These are phyloP conservation scores for Ensete glaucum DNA, from an alignment of 176 grass and related monocot species.

Conservation along the genomic window DNA sequence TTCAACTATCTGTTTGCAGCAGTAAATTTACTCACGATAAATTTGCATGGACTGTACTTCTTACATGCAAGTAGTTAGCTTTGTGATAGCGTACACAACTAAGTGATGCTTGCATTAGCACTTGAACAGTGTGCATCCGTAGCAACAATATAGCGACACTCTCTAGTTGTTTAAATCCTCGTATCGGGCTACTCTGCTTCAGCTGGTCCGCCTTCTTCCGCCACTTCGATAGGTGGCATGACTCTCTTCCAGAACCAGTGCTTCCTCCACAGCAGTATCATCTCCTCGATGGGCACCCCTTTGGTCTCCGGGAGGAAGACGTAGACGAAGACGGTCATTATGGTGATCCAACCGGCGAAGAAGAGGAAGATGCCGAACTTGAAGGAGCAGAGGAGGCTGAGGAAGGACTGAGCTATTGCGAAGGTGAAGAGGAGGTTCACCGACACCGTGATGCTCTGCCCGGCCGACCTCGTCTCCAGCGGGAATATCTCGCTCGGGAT, in stretches of 20 bases:
- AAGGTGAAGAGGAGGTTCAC: slow-evolving; percentile 82
- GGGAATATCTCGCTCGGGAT: slow-evolving; percentile 92
- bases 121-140: no score
- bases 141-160: no score
- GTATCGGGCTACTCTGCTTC: not conserved
- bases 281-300: slow-evolving; percentile 85
- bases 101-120: no score
- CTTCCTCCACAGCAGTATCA: slow-evolving; percentile 73
- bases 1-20: no score
- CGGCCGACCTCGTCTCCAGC: slow-evolving; percentile 75
- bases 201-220: slow-evolving; percentile 23
- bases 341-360: slow-evolving; percentile 67
- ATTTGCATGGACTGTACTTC: no score
- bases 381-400: slow-evolving; percentile 56
- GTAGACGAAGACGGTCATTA: slow-evolving; percentile 72
- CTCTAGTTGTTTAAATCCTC: not conserved
- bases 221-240: slow-evolving; percentile 39
- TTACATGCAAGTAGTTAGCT: no score
- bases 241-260: slow-evolving; percentile 78
- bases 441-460: slow-evolving; percentile 91
- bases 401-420: slow-evolving; percentile 64
- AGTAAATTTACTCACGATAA: no score
- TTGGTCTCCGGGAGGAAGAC: slow-evolving; percentile 78
- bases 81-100: no score
- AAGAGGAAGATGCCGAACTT: slow-evolving; percentile 94